These are phyloP conservation scores for Solanum hybrid DNA, from an alignment of 305 asterid genomes.

Conservation along the genomic window DNA sequence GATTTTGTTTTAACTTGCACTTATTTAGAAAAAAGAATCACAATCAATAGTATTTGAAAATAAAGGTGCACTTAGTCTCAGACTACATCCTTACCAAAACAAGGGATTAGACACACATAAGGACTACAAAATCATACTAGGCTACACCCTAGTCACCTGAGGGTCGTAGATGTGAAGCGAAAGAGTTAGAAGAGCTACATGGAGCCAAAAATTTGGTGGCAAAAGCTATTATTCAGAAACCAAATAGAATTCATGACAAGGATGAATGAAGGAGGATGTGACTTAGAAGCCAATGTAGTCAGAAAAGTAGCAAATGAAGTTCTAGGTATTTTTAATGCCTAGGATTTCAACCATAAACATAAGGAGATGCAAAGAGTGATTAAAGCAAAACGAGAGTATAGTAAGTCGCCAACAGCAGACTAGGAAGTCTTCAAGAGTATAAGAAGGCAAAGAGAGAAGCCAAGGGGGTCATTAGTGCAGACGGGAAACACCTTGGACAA, in stretches of 20 bases:
- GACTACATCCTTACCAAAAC: neutral
- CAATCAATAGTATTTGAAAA: neutral
- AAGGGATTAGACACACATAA: neutral
- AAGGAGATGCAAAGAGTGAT: neutral
- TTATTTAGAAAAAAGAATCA: neutral
- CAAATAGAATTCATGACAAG: neutral
- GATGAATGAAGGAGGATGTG: neutral
- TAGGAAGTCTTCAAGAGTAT: neutral
- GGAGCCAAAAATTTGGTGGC: neutral
- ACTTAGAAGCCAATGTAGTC: neutral
- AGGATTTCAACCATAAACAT: neutral
- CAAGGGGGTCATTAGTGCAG: neutral
- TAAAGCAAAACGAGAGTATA: neutral
- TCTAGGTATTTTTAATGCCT: neutral
- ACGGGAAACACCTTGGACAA: neutral
- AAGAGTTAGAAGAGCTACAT: neutral
- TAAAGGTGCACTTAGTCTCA: neutral
- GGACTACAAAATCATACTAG: neutral
- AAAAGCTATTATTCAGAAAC: neutral
- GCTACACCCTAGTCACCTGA: neutral
- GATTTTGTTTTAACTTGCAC: neutral
- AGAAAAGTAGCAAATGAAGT: neutral
- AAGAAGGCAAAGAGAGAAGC: neutral
- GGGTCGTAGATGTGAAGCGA: neutral
- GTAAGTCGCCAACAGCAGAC: neutral